A percentile compares a stretch with the other conserved stretches of the same genome.
phyloP scores from a whole-genome alignment of 345 rosid species.

The Cardamine chenopodiifolia region DNA sequence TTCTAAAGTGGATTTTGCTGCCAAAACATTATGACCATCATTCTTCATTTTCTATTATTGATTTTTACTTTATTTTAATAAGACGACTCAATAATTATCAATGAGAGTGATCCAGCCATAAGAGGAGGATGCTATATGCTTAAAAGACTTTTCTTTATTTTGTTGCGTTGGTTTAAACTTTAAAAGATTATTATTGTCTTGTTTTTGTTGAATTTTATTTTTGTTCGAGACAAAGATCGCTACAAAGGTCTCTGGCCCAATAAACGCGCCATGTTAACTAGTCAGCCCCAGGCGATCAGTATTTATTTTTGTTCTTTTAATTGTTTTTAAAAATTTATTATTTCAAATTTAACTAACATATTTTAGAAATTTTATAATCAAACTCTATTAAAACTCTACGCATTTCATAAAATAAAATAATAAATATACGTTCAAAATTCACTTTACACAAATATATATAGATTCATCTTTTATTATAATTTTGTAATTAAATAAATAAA shows the following conservation, averaged over 20 bases:
- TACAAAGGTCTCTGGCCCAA: slow-evolving; percentile 34
- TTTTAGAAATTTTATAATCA: background rate
- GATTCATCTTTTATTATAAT: background rate
- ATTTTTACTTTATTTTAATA: background rate
- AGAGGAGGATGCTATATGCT: slow-evolving; percentile 29
- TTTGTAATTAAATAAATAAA: background rate
- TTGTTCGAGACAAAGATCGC: slow-evolving; percentile 29
- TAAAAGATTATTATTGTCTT: background rate
- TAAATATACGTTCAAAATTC: background rate
- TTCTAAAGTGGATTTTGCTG: slow-evolving; percentile 40
- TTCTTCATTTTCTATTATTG: slow-evolving; percentile 32
- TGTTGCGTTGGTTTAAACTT: slow-evolving; percentile 21
- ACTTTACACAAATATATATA: background rate
- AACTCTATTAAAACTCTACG: background rate
- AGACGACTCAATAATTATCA: slow-evolving; percentile 31
- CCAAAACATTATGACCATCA: slow-evolving; percentile 47
- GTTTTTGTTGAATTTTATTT: slow-evolving; percentile 3
- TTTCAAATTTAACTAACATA: background rate
- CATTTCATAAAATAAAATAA: background rate
- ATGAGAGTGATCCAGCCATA: slow-evolving; percentile 37
- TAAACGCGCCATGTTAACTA: slow-evolving; percentile 33
- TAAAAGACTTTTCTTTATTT: background rate
- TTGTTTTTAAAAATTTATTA: background rate
- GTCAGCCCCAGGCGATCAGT: slow-evolving; percentile 33
- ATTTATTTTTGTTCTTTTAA: background rate